Conservation (phyloP, 805 yeast genomes). For the Saturnispora zaruensis region DNA sequence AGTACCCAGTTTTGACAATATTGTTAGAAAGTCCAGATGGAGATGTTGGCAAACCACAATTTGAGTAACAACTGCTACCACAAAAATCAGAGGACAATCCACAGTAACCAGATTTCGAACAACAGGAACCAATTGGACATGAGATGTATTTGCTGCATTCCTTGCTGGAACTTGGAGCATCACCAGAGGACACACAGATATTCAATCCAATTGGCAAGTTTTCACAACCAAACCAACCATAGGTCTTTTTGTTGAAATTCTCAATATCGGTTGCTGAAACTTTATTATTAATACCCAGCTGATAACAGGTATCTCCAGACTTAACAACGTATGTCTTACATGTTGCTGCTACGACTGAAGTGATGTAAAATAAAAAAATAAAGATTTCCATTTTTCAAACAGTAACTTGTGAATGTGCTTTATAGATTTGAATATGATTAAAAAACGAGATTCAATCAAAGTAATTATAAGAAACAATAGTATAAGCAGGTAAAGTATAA, state of each 20-base stretch:
- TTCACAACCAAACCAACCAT: not conserved
- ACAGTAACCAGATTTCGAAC: not conserved
- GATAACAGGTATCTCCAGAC: slow-evolving; percentile 2
- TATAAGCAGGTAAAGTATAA: not conserved
- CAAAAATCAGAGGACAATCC: not conserved
- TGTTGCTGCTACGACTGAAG: not conserved
- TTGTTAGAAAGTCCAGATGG: not conserved
- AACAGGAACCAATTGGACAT: not conserved
- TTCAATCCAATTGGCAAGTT: not conserved
- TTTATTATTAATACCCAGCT: not conserved
- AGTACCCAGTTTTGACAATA: not conserved
- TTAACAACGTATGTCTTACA: not conserved
- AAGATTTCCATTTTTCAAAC: not conserved
- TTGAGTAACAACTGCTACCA: not conserved
- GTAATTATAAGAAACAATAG: too few relatives aligned
- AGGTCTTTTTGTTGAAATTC: not conserved
- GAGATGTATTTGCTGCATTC: not conserved
- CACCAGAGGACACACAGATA: not conserved
- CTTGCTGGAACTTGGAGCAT: not conserved
- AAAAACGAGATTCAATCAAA: too few relatives aligned
- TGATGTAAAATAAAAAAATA: not conserved
- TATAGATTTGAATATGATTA: not conserved
- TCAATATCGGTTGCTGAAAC: not conserved
- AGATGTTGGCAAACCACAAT: not conserved
- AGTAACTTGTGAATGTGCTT: too few relatives aligned